Base-by-base conservation (phyloP, 495 filamentous ascomycete genomes). In the Trichoderma reesei region DNA sequence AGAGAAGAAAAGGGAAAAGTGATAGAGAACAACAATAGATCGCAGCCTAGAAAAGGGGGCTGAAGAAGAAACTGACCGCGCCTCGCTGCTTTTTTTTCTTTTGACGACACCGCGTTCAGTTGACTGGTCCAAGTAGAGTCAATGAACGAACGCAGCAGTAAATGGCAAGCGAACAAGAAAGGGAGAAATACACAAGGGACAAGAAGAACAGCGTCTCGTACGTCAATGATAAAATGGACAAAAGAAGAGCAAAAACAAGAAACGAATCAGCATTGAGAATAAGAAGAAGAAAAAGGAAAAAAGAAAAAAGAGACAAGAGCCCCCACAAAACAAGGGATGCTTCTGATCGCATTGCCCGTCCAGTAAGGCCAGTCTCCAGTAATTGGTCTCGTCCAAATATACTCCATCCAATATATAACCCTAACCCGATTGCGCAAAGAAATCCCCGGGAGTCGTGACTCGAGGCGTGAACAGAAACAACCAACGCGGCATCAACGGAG, bases 181-280 rank as follows among this genome's bases (percentile, higher is more conserved):
- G 26, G 37, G 38, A 41, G 38, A 41, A 34, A 48, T 13, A 68
- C 67, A 69, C 48, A 63, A 61, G 33, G 26, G 20, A 56, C 51
- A 56, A 65, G 68, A 68, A 62, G 62, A 42, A 71, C 67, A 70
- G 11, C 51, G 51, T 56, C 51, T 56, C 51, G 20, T 34, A 56
- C 51, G 31, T 56, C 26, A 26, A 56, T 56, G 26, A 56, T 56
- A 56, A 56, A 14, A 56, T 56, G 51, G 31, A 56, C 69, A 70
- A 74, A 65, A 62, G 69, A 72, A 71, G 67, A 67, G 60, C 68
- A 69, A 69, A 72, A 71, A n/a, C n/a, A n/a, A n/a, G n/a, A 62
- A 62, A 73, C 71, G 61, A 61, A 68, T 39, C 60, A 65, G 61
- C 60, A 60, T 65, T 66, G 26, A 41, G 34, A 38, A 69, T 69